These are phyloP conservation scores for Acer negundo DNA, from an alignment of 345 rosid genomes.

Conservation along the genomic window DNA sequence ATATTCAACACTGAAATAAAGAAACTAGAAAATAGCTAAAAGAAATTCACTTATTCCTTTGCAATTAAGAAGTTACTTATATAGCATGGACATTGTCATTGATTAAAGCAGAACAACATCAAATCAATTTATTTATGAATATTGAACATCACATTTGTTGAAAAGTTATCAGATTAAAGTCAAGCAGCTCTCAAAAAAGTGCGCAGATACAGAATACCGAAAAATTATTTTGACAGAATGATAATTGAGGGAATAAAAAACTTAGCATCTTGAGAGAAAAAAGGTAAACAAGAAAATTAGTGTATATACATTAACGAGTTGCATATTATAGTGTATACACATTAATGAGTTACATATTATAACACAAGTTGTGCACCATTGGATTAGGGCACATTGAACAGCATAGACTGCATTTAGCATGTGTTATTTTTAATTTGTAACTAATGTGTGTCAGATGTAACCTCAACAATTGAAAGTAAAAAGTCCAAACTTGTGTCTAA, in stretches of 20 bases:
- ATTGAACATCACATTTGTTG: background rate
- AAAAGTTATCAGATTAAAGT: background rate
- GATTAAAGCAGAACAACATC: background rate
- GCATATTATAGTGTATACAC: background rate
- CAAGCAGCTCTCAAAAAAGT: background rate
- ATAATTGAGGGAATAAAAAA: background rate
- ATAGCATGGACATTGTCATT: background rate
- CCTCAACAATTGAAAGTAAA: background rate
- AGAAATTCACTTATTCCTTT: background rate
- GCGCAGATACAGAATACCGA: background rate
- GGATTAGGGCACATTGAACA: background rate
- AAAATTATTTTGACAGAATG: background rate
- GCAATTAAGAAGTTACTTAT: background rate
- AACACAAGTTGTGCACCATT: background rate
- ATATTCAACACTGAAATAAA: background rate
- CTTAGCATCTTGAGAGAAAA: background rate
- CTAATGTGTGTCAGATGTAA: background rate
- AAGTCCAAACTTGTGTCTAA: too few relatives aligned
- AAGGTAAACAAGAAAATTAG: background rate
- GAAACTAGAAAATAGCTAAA: constrained; percentile 3
- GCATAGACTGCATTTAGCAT: background rate
- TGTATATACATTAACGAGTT: background rate
- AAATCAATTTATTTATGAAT: background rate
- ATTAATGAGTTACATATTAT: background rate
- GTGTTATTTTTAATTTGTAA: too few relatives aligned